phyloP scores from a whole-genome alignment of 345 rosid genomes.

The Dimocarpus longan region DNA sequence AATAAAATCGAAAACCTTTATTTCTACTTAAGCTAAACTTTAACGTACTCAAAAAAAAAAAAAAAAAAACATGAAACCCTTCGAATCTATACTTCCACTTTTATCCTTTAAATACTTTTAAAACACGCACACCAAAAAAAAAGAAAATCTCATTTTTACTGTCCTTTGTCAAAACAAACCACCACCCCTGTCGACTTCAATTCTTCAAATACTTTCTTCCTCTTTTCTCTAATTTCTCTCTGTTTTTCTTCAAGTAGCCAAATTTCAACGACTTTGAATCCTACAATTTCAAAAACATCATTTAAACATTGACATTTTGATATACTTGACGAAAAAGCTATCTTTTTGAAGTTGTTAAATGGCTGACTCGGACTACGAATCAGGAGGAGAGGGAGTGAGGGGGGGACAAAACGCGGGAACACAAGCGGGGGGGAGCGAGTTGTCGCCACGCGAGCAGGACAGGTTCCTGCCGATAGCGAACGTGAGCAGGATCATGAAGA shows the following conservation, averaged over 20 bases:
- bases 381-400: conserved; percentile 49
- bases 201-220: neutral
- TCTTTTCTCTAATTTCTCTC: neutral
- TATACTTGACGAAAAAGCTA: neutral
- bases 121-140: too few species aligned
- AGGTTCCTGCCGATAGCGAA: conserved; percentile 75
- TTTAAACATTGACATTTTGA: too few species aligned
- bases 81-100: too few species aligned
- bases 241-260: neutral
- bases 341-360: conserved; percentile 19
- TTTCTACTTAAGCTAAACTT: too few species aligned
- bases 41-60: too few species aligned
- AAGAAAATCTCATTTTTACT: too few species aligned
- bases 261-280: neutral
- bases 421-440: conserved; percentile 25
- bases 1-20: too few species aligned
- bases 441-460: conserved; percentile 64
- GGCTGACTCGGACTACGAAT: conserved; percentile 78
- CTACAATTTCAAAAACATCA: too few species aligned
- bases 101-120: too few species aligned
- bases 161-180: neutral
- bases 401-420: conserved; percentile 30
- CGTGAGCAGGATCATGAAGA: conserved; percentile 83
- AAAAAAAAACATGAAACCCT: too few species aligned
- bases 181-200: neutral